Evolutionary conservation across 2,329 filamentous ascomycete genomes (phyloP), one percentile per base, ranked within the genome.

Genomic region (Lasiodiplodia theobromae): DNA sequence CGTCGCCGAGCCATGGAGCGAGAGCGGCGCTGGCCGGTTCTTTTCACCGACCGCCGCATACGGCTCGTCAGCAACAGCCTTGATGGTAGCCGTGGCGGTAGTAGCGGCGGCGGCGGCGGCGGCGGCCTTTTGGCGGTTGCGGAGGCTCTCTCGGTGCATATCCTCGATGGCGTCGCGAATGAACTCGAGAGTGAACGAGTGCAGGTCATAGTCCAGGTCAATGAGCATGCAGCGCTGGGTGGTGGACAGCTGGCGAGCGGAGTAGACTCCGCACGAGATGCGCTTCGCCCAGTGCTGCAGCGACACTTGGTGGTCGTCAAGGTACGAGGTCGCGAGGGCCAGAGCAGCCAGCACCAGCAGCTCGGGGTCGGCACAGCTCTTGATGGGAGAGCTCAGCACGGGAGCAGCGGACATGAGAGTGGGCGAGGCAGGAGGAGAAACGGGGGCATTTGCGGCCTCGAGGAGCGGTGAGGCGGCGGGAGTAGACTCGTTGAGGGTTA

Each of bases 151-250:
- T 21, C 72, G 72, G 69, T 74, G 73, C 77, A 80, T 77, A 34
- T 76, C 75, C 67, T 68, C 67, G 67, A 77, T 66, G 72, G 75
- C 75, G 38, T 69, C 65, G 69, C 75, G 68, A 52, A 80, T 72
- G 72, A 77, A 77, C 14, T 77, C 74, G 51, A 73, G 70, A 14
- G 73, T 75, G 64, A 81, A 79, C 23, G 73, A 72, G 54, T 74
- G 74, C n/a, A 81, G 74, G 14, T 77, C 73, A 23, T 79, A 81
- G 65, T 80, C 75, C 70, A 80, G 76, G 57, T 81, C 78, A 60
- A 71, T 49, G 12, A 81, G 73, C 7, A 81, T 75, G 44, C 74
- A 75, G 44, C 72, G 68, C 69, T 74, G 79, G 21, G 77, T 78
- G 14, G 72, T 71, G 51, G 78, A 75, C 16, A 81, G 71, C 37